A percentile compares a stretch with the other conserved stretches of the same genome.
Evolutionary conservation across 1,284 basidiomycete species (phyloP).

Genomic region (Heterobasidion irregulare): DNA sequence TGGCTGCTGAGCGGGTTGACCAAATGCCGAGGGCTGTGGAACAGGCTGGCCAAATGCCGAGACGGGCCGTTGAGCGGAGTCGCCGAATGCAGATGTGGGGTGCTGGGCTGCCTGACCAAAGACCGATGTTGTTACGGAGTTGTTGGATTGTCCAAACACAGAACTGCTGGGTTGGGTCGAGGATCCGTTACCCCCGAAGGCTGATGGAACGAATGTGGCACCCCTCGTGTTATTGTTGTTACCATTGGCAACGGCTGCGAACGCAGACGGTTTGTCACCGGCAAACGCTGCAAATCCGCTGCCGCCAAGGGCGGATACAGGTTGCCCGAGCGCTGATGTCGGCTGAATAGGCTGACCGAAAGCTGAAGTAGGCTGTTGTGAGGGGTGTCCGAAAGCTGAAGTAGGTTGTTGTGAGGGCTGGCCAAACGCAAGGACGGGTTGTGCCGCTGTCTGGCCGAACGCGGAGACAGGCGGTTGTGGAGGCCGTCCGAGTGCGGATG

Average conservation of each 20-base stretch:
- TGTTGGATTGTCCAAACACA: constrained; percentile 5
- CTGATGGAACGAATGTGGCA: too few relatives aligned
- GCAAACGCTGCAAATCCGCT: constrained; percentile 28
- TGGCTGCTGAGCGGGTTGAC: constrained; percentile 6
- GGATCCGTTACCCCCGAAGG: too few relatives aligned
- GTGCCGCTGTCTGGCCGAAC: constrained; percentile 22
- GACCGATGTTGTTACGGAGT: constrained; percentile 10
- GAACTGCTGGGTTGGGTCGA: too few relatives aligned
- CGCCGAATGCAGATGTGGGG: constrained; percentile 7
- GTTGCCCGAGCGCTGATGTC: constrained; percentile 6
- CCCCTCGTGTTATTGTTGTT: too few relatives aligned
- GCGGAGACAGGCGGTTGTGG: constrained; percentile 16
- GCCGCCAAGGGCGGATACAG: constrained; percentile 9
- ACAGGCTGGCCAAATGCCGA: constrained; percentile 13
- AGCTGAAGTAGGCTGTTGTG: constrained; percentile 16
- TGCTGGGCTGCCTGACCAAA: constrained; percentile 1
- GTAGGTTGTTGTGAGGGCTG: constrained; percentile 13
- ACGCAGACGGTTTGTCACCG: constrained; percentile 15
- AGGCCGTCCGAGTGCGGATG: constrained; percentile 16
- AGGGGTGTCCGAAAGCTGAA: constrained; percentile 22
- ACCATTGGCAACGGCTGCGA: constrained; percentile 8
- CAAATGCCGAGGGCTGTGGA: constrained; percentile 13
- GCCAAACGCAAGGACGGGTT: constrained; percentile 14
- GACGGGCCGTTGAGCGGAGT: background rate
- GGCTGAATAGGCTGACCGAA: constrained; percentile 16